phyloP scores from a whole-genome alignment of 768 basidiomycete species.

The Xerocomellus chrysenteron region DNA sequence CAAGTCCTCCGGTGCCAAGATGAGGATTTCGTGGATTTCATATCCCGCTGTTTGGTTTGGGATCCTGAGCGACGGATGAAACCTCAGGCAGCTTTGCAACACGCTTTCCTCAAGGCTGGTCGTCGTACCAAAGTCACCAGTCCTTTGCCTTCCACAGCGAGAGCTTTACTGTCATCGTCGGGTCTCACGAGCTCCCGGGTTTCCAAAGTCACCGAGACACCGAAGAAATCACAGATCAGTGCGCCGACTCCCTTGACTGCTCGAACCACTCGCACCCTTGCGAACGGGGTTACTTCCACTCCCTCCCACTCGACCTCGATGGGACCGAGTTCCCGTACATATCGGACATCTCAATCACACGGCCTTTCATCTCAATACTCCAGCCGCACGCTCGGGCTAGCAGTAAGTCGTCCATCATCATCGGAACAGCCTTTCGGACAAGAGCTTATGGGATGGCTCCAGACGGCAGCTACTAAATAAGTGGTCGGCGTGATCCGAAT shows the following conservation, averaged over 20 bases:
- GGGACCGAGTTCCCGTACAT: constrained; percentile 62
- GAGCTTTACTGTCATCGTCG: constrained; percentile 57
- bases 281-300: constrained; percentile 53
- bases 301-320: constrained; percentile 58
- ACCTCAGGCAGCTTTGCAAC: constrained; percentile 88
- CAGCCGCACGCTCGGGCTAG: constrained; percentile 71
- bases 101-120: constrained; percentile 80
- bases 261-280: constrained; percentile 58
- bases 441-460: constrained; percentile 38
- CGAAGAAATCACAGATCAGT: constrained; percentile 88
- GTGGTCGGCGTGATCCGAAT: constrained; percentile 12
- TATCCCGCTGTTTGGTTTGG: constrained; percentile 96
- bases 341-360: constrained; percentile 67
- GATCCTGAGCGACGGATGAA: constrained; percentile 96
- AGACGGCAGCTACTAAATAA: constrained; percentile 37
- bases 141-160: constrained; percentile 46
- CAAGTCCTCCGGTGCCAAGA: constrained; percentile 92
- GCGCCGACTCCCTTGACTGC: constrained; percentile 87
- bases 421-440: constrained; percentile 35
- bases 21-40: constrained; percentile 95
- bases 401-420: constrained; percentile 50
- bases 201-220: constrained; percentile 64
- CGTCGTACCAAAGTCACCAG: constrained; percentile 50
- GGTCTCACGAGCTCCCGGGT: constrained; percentile 49
- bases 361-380: constrained; percentile 72